Conservation (phyloP, 768 basidiomycete species). For the Tylopilus subfusipes region DNA sequence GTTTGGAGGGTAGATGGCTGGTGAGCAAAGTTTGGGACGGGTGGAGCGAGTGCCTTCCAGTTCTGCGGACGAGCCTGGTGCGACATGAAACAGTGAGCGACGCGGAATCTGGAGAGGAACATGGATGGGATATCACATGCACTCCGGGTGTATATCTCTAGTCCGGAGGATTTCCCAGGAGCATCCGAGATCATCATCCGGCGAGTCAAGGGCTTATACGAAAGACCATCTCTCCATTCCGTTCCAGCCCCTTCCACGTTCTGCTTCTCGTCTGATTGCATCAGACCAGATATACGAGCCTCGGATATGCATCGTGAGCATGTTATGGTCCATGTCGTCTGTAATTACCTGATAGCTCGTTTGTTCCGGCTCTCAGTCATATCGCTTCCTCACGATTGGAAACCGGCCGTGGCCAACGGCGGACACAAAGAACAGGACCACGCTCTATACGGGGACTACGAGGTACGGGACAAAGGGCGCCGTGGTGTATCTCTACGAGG, state of each 20-base stretch:
- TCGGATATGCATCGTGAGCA: slow-evolving; percentile 3
- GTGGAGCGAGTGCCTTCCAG: slow-evolving; percentile 75
- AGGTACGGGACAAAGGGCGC: no score
- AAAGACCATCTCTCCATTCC: no score
- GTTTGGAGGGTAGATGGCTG: slow-evolving; percentile 57
- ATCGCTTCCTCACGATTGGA: background rate
- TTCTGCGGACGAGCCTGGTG: slow-evolving; percentile 39
- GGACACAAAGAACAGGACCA: no score
- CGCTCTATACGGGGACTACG: no score
- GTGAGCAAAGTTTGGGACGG: slow-evolving; percentile 59
- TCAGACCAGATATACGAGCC: slow-evolving; percentile 7
- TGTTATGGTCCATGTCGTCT: background rate
- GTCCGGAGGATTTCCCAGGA: no score
- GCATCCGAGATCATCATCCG: no score
- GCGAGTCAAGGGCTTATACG: no score
- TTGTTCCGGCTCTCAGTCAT: background rate
- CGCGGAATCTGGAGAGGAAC: background rate
- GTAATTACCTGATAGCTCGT: background rate
- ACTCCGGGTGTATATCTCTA: no score
- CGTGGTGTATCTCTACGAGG: no score
- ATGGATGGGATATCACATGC: slow-evolving; percentile 11
- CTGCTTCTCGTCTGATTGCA: background rate
- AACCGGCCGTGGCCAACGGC: no score
- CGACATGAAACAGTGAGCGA: slow-evolving; percentile 18
- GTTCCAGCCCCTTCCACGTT: background rate